A percentile compares a stretch with the other conserved stretches of the same genome.
Evolutionary conservation across 169 alveolate genomes (phyloP).

Genomic region (Plasmodium vivax): DNA sequence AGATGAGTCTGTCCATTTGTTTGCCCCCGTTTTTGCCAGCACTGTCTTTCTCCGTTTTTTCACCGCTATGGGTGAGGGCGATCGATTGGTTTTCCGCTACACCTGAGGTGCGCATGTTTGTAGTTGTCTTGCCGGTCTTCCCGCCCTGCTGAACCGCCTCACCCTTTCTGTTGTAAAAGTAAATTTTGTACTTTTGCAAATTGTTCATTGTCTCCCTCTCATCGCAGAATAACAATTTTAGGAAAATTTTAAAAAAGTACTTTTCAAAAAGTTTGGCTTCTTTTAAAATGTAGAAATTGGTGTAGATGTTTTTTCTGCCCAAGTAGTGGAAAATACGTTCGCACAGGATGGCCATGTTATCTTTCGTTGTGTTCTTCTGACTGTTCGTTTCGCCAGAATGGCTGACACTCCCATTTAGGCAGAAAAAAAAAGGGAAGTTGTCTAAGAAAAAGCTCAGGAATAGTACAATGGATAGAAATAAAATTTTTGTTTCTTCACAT

Average conservation of each 20-base stretch:
- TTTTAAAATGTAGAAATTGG: background rate
- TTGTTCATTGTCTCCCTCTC: constrained; percentile 42
- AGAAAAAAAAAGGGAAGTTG: constrained; percentile 54
- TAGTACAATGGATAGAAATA: constrained; percentile 38
- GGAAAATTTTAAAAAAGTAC: constrained; percentile 48
- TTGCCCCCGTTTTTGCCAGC: background rate
- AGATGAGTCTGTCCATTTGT: background rate
- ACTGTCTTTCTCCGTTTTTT: background rate
- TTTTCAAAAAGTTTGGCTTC: constrained; percentile 21
- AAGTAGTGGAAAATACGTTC: constrained; percentile 42
- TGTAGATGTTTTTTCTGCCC: constrained; percentile 61
- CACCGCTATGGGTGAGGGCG: background rate
- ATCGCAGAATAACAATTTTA: constrained; percentile 41
- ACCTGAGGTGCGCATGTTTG: background rate
- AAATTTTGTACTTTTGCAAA: constrained; percentile 57
- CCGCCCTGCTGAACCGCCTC: background rate
- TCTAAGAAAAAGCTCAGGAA: constrained; percentile 46
- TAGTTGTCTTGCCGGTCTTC: background rate
- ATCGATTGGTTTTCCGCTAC: background rate
- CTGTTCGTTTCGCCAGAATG: no score
- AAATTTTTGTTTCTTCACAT: constrained; percentile 46
- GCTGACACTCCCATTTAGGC: background rate
- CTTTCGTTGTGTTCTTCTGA: background rate
- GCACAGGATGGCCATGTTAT: constrained; percentile 21
- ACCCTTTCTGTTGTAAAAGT: background rate